These are phyloP conservation scores for Hypoxylon sp. DNA, from an alignment of 2,329 filamentous ascomycete genomes.

Conservation along the genomic window DNA sequence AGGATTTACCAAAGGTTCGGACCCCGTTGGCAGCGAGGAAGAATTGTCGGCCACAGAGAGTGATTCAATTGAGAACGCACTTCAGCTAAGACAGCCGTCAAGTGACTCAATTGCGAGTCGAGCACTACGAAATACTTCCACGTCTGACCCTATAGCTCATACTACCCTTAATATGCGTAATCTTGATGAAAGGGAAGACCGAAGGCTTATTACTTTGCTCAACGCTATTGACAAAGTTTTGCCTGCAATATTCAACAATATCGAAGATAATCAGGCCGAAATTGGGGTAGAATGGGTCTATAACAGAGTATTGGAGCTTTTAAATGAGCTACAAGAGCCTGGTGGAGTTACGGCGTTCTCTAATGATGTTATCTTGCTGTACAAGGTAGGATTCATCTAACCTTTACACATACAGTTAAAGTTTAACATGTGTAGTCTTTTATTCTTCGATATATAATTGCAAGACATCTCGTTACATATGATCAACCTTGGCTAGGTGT, in stretches of 20 bases:
- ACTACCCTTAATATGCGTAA: not conserved
- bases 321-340: not conserved
- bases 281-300: not conserved
- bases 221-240: constrained; percentile 3
- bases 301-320: not conserved
- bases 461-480: constrained; percentile 4
- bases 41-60: not conserved
- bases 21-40: not conserved
- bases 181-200: not conserved
- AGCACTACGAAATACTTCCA: not conserved
- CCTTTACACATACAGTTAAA: not conserved
- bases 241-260: not conserved
- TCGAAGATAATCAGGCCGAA: not conserved
- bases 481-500: constrained; percentile 1
- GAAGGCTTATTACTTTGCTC: not conserved
- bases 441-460: constrained; percentile 6
- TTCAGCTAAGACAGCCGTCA: not conserved
- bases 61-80: not conserved
- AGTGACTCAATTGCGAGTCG: not conserved
- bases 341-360: not conserved
- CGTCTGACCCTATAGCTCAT: not conserved
- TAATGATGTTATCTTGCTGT: not conserved
- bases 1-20: constrained; percentile 1
- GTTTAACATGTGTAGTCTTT: not conserved
- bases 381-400: not conserved